Evolutionary conservation across 306 rosid genomes (phyloP), one percentile per base, ranked within the genome.

Genomic region (Vicia villosa): DNA sequence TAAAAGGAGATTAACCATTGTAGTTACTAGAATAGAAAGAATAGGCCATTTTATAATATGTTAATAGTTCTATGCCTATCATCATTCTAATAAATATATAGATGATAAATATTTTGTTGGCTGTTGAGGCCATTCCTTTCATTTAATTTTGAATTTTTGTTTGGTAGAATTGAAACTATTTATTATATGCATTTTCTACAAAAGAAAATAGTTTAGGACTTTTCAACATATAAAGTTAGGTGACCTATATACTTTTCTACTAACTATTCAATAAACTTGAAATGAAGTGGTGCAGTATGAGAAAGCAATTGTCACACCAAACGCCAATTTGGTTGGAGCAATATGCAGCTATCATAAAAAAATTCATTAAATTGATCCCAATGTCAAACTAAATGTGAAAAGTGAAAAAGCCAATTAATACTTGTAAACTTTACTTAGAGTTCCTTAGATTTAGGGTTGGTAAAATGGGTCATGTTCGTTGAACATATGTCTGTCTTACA

Each of bases 1-100:
- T 69, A 74, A 70, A 70, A 60, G 86, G 86, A 84, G 88, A 84
- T 64, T 66, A 86, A 81, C 83, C 82, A 75, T 75, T 81, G 82
- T 66, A 74, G 87, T 79, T 77, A 82, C 86, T 74, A 79, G 66
- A 81, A 74, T 72, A 80, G 79, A 80, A 79, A 63, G 52, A 70
- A 72, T 70, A 76, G 79, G 87, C 59, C 81, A 80, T 63, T 52
- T 56, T 86, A 69, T 76, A 73, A 69, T 76, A 73, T 85, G 88
- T 81, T 74, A 41, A 74, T 77, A 81, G 82, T 77, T 85, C 79
- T 78, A 80, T 72, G 85, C 84, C 81, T 73, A 77, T 76, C 95
- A 87, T 81, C 83, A 79, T 76, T 83, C 62, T 83, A 75, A 84
- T 82, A 83, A 84, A 87, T 81, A 45, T 50, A 37, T 69, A 71